Evolutionary conservation across 441 rosid genomes (phyloP), one percentile per base, ranked within the genome.

Genomic region (Rhodomyrtus psidioides): DNA sequence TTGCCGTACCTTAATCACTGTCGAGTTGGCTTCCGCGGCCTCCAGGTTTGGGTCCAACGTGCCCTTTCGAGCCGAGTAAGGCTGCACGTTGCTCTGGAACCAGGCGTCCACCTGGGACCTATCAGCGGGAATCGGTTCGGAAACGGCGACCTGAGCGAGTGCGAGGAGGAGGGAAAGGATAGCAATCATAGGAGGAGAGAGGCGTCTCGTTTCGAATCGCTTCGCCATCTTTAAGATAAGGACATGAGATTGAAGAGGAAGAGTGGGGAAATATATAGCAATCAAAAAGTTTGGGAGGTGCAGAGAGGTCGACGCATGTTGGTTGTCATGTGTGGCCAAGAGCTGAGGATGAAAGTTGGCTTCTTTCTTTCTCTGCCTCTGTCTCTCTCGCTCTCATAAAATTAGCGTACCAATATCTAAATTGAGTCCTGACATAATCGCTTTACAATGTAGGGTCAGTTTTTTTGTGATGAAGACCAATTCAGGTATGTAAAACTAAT

Each of bases 1-100:
- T 74, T 87, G n/a, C 16, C 84, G 84, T 2, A 94, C 94, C 88
- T 19, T 90, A 42, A 94, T 90, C 0, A 88, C 44, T 55, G n/a
- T 85, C 7, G 86, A 42, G 2, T 13, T 7, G 1, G 83, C 86
- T 84, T 92, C 93, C 0, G 94, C 94, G 0, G 84, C 57, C 24
- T 24, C 86, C 7, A 93, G 91, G 30, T 82, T 81, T 1, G 92
- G 85, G 84, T 94, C 90, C 24, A 93, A 27, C 15, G 56, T 83
- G 54, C 86, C 85, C 49, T 84, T 88, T 4, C 93, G 85, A 1
- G 6, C 13, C 1, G 54, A 10, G 26, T 9, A 57, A 1, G 92
- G 88, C 84, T 84, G 75, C n/a, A 94, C 89, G 14, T 87, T 87
- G 84, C 79, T 53, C 0, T 7, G 1, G 54, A 93, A 94, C 94